These are phyloP conservation scores for Termitomyces eurrhizus DNA, from an alignment of 768 basidiomycete species.

Conservation along the genomic window DNA sequence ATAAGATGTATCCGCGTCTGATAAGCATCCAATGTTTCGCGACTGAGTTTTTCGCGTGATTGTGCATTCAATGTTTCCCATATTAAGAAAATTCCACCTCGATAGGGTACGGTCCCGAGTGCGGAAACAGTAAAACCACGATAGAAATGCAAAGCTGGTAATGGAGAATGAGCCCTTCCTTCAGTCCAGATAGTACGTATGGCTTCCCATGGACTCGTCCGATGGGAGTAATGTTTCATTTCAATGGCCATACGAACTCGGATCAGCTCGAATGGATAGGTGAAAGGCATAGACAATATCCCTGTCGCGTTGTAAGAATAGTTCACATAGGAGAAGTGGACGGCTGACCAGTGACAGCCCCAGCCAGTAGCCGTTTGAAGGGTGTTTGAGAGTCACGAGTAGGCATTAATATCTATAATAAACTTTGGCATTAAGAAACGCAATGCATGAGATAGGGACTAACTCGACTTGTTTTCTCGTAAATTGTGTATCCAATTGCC, in stretches of 20 bases:
- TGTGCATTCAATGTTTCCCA: slow-evolving; percentile 25
- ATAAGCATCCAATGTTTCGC: slow-evolving; percentile 17
- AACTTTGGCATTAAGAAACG: not conserved
- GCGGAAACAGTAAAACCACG: slow-evolving; percentile 3
- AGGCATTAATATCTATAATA: slow-evolving; percentile 6
- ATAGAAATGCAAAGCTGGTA: slow-evolving; percentile 5
- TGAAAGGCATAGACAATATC: slow-evolving; percentile 2
- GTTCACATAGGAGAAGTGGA: not conserved
- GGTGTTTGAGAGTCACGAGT: not conserved
- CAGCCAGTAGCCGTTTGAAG: not conserved
- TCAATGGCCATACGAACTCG: slow-evolving; percentile 7
- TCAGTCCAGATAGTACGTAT: slow-evolving; percentile 2
- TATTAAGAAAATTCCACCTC: slow-evolving; percentile 22
- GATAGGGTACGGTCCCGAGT: slow-evolving; percentile 17
- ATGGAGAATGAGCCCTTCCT: not conserved
- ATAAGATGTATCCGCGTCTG: slow-evolving; percentile 22
- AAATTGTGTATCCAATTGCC: slow-evolving; percentile 4
- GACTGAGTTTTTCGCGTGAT: slow-evolving; percentile 13
- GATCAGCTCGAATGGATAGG: slow-evolving; percentile 7
- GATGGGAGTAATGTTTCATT: slow-evolving; percentile 2
- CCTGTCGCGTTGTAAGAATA: not conserved
- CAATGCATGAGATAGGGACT: not conserved
- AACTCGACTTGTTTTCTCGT: slow-evolving; percentile 3
- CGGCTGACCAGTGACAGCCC: not conserved
- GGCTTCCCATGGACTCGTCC: not conserved